Conservation (phyloP, 306 rosid species). For the Nissolia schottii region DNA sequence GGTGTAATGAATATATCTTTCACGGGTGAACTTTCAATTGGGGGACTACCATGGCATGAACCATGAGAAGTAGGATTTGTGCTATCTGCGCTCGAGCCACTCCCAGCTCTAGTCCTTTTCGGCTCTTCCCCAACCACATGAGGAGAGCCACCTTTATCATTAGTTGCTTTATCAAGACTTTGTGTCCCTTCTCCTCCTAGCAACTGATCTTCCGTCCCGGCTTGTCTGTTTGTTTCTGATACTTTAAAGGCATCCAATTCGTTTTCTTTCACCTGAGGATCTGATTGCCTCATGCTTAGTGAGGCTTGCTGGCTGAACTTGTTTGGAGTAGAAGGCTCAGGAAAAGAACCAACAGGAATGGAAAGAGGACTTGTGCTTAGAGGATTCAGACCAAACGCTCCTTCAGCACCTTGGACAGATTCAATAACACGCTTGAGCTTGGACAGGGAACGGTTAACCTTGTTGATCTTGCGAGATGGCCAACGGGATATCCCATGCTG, state of each 20-base stretch:
- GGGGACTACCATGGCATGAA: slow-evolving; percentile 77
- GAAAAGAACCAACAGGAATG: slow-evolving; percentile 41
- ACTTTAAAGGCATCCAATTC: slow-evolving; percentile 37
- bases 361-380: slow-evolving; percentile 55
- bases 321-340: slow-evolving; percentile 43
- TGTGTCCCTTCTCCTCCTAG: slow-evolving; percentile 31
- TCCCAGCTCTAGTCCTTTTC: slow-evolving; percentile 42
- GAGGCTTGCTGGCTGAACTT: slow-evolving; percentile 41
- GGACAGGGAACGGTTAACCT: slow-evolving; percentile 82
- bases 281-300: slow-evolving; percentile 28
- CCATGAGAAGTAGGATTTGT: slow-evolving; percentile 66
- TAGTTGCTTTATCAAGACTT: slow-evolving; percentile 32
- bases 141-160: slow-evolving; percentile 22
- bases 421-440: slow-evolving; percentile 90
- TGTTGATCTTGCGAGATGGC: slow-evolving; percentile 98
- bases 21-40: slow-evolving; percentile 33
- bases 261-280: slow-evolving; percentile 41
- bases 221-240: slow-evolving; percentile 33
- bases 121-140: slow-evolving; percentile 32
- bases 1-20: slow-evolving; percentile 40
- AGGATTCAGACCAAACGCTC: slow-evolving; percentile 67
- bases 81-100: slow-evolving; percentile 70
- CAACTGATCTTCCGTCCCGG: slow-evolving; percentile 41
- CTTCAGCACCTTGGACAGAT: slow-evolving; percentile 89
- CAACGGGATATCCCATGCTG: slow-evolving; percentile 98